These are phyloP conservation scores for Glycine tomentella DNA, from an alignment of 306 rosid genomes.

Conservation along the genomic window DNA sequence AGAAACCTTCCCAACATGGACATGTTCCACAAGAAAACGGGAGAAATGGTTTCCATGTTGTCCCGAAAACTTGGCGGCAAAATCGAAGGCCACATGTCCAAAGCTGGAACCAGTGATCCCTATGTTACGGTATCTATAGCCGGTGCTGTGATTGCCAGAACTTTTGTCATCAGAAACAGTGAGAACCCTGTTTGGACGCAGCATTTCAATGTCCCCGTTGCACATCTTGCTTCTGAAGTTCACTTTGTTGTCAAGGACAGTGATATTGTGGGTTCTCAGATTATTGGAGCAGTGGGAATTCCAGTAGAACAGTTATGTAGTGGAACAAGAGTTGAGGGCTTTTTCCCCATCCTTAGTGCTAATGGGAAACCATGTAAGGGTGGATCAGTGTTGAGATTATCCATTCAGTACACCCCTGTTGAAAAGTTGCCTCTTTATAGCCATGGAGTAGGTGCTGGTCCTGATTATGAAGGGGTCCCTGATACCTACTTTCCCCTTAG, in stretches of 20 bases:
- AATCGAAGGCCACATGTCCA: slow-evolving; percentile 50
- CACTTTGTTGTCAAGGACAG: slow-evolving; percentile 78
- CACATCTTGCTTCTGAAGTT: slow-evolving; percentile 83
- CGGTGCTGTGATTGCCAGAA: slow-evolving; percentile 77
- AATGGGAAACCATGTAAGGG: slow-evolving; percentile 71
- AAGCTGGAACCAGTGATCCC: slow-evolving; percentile 72
- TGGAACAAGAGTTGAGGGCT: slow-evolving; percentile 67
- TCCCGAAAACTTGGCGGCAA: slow-evolving; percentile 51
- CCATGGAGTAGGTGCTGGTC: slow-evolving; percentile 56
- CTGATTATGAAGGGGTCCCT: slow-evolving; percentile 70
- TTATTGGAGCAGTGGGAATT: slow-evolving; percentile 78
- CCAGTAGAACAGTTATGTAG: slow-evolving; percentile 60
- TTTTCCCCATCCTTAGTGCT: slow-evolving; percentile 62
- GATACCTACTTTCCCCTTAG: slow-evolving; percentile 81
- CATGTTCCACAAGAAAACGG: slow-evolving; percentile 63
- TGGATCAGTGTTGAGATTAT: slow-evolving; percentile 67
- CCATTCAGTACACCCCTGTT: slow-evolving; percentile 71
- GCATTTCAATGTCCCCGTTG: slow-evolving; percentile 76
- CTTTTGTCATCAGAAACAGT: slow-evolving; percentile 71
- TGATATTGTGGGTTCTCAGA: slow-evolving; percentile 77
- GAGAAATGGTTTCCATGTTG: slow-evolving; percentile 56
- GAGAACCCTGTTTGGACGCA: slow-evolving; percentile 89
- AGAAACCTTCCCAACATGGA: slow-evolving; percentile 85
- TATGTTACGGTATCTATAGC: slow-evolving; percentile 76
- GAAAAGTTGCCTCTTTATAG: slow-evolving; percentile 55